A percentile compares a stretch with the other conserved stretches of the same genome.
These are phyloP conservation scores for Acephala macrosclerotiorum DNA, from an alignment of 2,329 filamentous ascomycete species.

Conservation along the genomic window DNA sequence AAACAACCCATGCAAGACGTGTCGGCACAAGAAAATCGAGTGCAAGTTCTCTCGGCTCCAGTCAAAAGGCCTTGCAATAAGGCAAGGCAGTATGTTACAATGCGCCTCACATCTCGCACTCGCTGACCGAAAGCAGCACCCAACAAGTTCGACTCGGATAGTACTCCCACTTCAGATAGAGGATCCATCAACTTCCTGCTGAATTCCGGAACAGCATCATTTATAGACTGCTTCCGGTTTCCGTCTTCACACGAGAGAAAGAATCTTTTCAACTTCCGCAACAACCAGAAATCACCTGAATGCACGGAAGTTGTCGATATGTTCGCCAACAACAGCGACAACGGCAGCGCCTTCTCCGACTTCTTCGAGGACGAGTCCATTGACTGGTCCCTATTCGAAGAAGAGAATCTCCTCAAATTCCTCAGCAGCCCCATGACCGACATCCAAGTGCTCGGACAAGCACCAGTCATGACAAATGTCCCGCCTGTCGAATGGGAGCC, in stretches of 20 bases:
- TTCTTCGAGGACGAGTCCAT: constrained; percentile 30
- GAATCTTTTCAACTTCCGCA: constrained; percentile 47
- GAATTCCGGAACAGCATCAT: constrained; percentile 53
- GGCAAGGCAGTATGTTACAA: constrained; percentile 24
- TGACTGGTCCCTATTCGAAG: constrained; percentile 33
- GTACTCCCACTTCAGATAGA: constrained; percentile 47
- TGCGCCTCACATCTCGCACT: not conserved
- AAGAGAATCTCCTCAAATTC: constrained; percentile 33
- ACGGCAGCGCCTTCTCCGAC: constrained; percentile 30
- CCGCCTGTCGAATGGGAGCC: constrained; percentile 42
- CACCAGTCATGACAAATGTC: constrained; percentile 11
- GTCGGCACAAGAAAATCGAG: constrained; percentile 49
- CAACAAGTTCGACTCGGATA: constrained; percentile 34
- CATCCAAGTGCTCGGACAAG: constrained; percentile 19
- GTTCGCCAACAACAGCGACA: constrained; percentile 28
- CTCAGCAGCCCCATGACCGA: constrained; percentile 29
- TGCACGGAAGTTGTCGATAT: constrained; percentile 30
- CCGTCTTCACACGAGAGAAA: constrained; percentile 49
- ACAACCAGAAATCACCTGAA: constrained; percentile 36
- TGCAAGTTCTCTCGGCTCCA: constrained; percentile 42
- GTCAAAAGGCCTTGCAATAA: constrained; percentile 26
- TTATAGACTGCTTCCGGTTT: constrained; percentile 52
- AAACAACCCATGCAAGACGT: constrained; percentile 51
- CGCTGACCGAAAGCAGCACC: constrained; percentile 5
- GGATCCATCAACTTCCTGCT: constrained; percentile 55